Conservation (phyloP, 1,139 yeast species). For the Candida glucosophila region DNA sequence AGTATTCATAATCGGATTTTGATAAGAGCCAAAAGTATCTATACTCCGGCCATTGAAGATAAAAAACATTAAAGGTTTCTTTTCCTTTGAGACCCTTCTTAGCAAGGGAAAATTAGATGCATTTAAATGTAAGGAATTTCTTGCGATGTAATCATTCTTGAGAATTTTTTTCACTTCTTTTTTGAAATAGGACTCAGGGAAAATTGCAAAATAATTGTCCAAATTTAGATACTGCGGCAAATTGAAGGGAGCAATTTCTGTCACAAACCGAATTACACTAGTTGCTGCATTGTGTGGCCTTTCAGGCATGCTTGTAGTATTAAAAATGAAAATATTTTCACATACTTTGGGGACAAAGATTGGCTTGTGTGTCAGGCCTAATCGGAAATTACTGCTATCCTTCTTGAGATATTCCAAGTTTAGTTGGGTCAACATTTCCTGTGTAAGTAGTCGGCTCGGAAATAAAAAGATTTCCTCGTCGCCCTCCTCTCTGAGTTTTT, state of each 20-base stretch:
- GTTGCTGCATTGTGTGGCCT: not conserved
- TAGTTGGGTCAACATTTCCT: constrained; percentile 11
- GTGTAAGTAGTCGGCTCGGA: constrained; percentile 15
- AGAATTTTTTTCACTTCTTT: not conserved
- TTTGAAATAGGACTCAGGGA: constrained; percentile 14
- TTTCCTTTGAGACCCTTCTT: constrained; percentile 12
- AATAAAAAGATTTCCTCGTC: constrained; percentile 11
- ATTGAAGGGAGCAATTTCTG: constrained; percentile 24
- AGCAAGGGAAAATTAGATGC: constrained; percentile 14
- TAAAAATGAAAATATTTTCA: constrained; percentile 27
- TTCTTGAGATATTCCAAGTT: constrained; percentile 13
- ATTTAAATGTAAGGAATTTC: too few species aligned
- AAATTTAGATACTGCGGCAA: constrained; percentile 23
- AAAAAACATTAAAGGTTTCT: constrained; percentile 25
- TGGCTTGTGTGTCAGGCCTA: constrained; percentile 6
- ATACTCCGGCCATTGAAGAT: constrained; percentile 16
- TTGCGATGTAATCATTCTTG: not conserved
- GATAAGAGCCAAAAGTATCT: constrained; percentile 5
- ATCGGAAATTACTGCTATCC: constrained; percentile 5
- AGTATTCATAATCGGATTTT: constrained; percentile 14
- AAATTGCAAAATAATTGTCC: constrained; percentile 22
- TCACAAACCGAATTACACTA: constrained; percentile 5
- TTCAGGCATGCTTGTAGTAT: constrained; percentile 15
- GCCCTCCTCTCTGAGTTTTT: constrained; percentile 1
- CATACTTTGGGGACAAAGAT: constrained; percentile 19